phyloP scores from a whole-genome alignment of 2,329 filamentous ascomycete genomes.

The Aspergillus thermomutatus region DNA sequence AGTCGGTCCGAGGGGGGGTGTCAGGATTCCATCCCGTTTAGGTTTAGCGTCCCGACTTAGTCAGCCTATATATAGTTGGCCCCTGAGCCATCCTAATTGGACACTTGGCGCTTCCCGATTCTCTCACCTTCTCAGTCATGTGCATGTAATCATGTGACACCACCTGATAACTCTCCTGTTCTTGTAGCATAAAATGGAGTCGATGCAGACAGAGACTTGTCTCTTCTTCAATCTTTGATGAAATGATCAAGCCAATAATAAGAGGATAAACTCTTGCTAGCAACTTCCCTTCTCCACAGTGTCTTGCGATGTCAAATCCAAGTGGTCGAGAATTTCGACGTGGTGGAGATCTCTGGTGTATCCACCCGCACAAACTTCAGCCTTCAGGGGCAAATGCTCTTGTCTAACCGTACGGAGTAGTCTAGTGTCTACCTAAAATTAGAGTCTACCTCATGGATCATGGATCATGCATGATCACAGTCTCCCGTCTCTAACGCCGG shows the following conservation, averaged over 20 bases:
- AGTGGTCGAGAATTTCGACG: background rate
- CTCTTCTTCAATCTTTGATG: background rate
- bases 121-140: too few relatives aligned
- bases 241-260: background rate
- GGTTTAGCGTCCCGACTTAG: too few relatives aligned
- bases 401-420: too few relatives aligned
- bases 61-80: too few relatives aligned
- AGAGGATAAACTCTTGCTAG: background rate
- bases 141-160: background rate
- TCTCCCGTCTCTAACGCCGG: background rate
- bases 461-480: background rate
- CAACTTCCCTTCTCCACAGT: too few relatives aligned
- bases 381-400: background rate
- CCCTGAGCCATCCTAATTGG: too few relatives aligned
- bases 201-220: background rate
- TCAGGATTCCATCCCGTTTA: too few relatives aligned
- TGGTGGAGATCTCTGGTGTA: background rate
- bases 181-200: background rate
- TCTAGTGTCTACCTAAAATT: background rate
- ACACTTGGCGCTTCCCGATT: too few relatives aligned
- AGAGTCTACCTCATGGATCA: background rate
- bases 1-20: too few relatives aligned
- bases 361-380: too few relatives aligned
- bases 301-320: background rate
- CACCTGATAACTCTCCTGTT: too few relatives aligned